Base-by-base conservation (phyloP, 2,329 filamentous ascomycete genomes). In the Bipolaris oryzae region DNA sequence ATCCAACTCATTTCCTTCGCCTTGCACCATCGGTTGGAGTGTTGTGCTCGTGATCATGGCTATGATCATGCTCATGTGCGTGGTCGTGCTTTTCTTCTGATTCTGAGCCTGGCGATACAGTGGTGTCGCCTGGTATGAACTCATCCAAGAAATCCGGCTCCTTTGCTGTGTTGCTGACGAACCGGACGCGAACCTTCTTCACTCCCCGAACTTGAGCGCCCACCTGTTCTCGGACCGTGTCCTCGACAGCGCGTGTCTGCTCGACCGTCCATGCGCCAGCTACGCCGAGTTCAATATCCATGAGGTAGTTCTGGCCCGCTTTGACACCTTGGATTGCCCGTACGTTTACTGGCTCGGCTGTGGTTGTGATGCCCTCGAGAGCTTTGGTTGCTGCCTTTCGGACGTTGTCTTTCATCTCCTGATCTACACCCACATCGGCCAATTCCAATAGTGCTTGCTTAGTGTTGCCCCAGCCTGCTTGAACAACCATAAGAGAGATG, bases 301-400 rank as follows among this genome's bases (percentile, higher is more conserved):
- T 88, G 28, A 98, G 82, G 74, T 96, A 97, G 79, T 97, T 99
- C 76, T 97, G 95, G 28, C 95, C 95, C 3, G 92, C 95, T 79
- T 99, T 99, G 77, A 96, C 85, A 52, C 95, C 95, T 63, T 92
- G 90, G 3, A 98, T 85, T 42, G 91, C 89, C 42, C 89, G 85
- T 43, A 97, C 79, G 70, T 91, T 86, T 7, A 92, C 83, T 52
- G 87, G 84, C 79, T 46, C 85, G 80, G 48, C 84, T 79, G 49
- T 76, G 1, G 64, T 63, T 47, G 68, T 72, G 18, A 89, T 70
- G 46, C 61, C 64, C 33, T 64, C 63, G 10, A 78, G 48, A 11
- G 76, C 76, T 43, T 73, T 73, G n/a, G 55, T 68, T 2, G 76
- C 84, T 28, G 91, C 87, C 67, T 85, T 87, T 50, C 85, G 82